A percentile compares a stretch with the other conserved stretches of the same genome.
Evolutionary conservation across 768 basidiomycete species (phyloP).

Genomic region (Suillus subalutaceus): DNA sequence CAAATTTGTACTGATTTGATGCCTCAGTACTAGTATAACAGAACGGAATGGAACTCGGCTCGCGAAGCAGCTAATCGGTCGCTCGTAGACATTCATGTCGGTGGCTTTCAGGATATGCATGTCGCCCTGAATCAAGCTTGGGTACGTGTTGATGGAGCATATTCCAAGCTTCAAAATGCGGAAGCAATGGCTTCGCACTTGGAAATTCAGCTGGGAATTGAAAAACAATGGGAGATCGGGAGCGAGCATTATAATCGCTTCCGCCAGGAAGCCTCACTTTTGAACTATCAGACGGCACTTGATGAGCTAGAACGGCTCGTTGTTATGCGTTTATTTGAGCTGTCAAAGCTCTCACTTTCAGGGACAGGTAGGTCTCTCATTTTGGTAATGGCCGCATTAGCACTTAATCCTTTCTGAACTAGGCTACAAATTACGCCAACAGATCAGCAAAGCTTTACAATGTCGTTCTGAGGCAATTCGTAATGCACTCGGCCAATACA

Average conservation of each 20-base stretch:
- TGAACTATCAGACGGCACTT: background rate
- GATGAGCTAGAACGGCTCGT: background rate
- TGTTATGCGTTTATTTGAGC: background rate
- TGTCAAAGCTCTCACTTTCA: background rate
- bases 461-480: background rate
- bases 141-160: background rate
- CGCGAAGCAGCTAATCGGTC: background rate
- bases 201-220: background rate
- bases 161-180: background rate
- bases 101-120: background rate
- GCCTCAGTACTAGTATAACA: no score
- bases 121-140: background rate
- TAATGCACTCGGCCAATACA: accelerated
- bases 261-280: background rate
- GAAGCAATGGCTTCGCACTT: background rate
- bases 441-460: background rate
- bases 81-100: background rate
- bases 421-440: background rate
- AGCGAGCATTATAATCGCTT: background rate
- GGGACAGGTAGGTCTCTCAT: background rate
- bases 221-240: background rate
- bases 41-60: background rate
- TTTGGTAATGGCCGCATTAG: no score
- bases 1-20: no score
- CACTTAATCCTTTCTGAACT: no score